Base-by-base conservation (phyloP, 768 basidiomycete species). In the Suillus variegatus region DNA sequence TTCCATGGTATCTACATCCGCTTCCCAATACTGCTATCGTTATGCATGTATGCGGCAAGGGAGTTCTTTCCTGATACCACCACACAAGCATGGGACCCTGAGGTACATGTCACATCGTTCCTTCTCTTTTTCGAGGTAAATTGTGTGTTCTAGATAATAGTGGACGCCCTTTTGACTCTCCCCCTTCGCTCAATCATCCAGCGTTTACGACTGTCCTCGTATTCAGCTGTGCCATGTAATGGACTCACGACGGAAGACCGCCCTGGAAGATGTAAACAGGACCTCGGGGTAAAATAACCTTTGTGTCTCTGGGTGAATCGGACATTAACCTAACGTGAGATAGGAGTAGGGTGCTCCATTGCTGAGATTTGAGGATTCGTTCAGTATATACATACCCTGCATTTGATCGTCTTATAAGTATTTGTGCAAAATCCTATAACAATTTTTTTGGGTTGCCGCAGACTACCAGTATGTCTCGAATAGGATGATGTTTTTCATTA, bases 261-360 rank as follows among this genome's bases (percentile, higher is more conserved):
- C 16, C 22, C 43, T 36, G 28, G 61, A 32, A 20, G 35, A 12
- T 16, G n/a, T n/a, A n/a, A n/a, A n/a, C n/a, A n/a, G n/a, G n/a
- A n/a, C 12, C 46, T 64, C 0, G 13, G 7, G 8, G 32, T 43
- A 44, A 63, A 41, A 46, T 47, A 41, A n/a, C n/a, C n/a, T n/a
- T n/a, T n/a, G 25, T 61, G 25, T 62, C 56, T 22, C 40, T 64
- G 25, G 63, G 47, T 22, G 61, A 64, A 43, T 32, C 6, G 40
- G 61, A 64, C 20, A 28, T 64, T 16, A 64, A 28, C 56, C 13
- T 64, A 18, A 56, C 56, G 22, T 63, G 62, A 55, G 57, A 28
- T 58, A 10, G 8, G 8, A 28, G 18, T 58, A 16, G 57, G 16
- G 20, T 16, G 14, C 7, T 22, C n/a, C n/a, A 28, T 58, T 28